Evolutionary conservation across 2,329 filamentous ascomycete genomes (phyloP), one percentile per base, ranked within the genome.

Genomic region (Fusarium longipes): DNA sequence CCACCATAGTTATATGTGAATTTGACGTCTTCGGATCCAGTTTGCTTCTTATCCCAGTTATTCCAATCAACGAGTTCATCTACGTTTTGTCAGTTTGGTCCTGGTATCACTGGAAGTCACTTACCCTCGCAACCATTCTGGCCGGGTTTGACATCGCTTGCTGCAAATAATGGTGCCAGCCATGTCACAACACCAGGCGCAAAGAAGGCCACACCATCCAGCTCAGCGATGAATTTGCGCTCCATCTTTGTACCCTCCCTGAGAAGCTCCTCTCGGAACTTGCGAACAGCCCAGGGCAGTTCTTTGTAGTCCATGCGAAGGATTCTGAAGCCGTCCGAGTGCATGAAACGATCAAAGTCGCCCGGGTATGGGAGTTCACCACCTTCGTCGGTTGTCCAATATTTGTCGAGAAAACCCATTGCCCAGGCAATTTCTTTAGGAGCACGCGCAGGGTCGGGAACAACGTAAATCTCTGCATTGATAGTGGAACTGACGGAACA

Each of bases 161-260:
- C 64, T 3, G 65, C 65, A 42, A 68, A 68, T 12, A 68, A 24
- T 38, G 60, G 64, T 8, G 51, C 42, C 15, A 65, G 11, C 64
- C 64, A 61, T 2, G 54, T 68, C 17, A 68, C 15, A 17, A 68
- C 60, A n/a, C 65, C 65, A 1, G 64, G 65, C 0, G 65, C 64
- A 24, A 68, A 68, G 25, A 68, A 68, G 5, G 64, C 64, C 4
- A 52, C 53, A 0, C 64, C 64, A 2, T 68, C 55, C 22, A 65
- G 20, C 30, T 65, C 65, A 1, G 64, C 60, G 6, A 68, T 68
- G 6, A 55, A 65, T 33, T 68, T 68, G 48, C 65, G 64, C 24
- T 68, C 60, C 32, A 51, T 38, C 20, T 24, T 9, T 2, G 54
- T 57, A 1, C 55, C 65, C 12, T 68, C 51, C 5, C 44, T 36